Evolutionary conservation across 306 rosid genomes (phyloP).

Genomic region (Lathyrus aphaca): DNA sequence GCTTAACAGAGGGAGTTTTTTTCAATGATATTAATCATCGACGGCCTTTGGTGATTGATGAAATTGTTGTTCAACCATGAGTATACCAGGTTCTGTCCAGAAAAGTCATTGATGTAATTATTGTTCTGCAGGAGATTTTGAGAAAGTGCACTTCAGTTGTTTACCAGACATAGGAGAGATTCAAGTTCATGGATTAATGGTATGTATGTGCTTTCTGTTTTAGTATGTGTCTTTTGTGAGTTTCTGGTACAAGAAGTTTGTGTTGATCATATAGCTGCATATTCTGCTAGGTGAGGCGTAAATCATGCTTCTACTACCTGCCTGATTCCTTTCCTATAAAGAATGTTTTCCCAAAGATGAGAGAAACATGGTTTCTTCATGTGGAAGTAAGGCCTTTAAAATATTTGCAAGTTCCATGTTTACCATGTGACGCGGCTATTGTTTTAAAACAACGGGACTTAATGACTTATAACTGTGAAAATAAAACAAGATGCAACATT

Average conservation of each 20-base stretch:
- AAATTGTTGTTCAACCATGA: constrained; percentile 17
- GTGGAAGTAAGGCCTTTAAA: constrained; percentile 48
- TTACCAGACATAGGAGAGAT: constrained; percentile 69
- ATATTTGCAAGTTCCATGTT: constrained; percentile 29
- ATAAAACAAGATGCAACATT: constrained; percentile 34
- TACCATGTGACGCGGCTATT: constrained; percentile 25
- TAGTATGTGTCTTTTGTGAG: not conserved
- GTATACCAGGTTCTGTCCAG: constrained; percentile 11
- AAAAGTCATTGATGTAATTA: constrained; percentile 17
- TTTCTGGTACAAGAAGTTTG: constrained; percentile 22
- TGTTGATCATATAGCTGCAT: constrained; percentile 27
- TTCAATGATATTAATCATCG: too few relatives aligned
- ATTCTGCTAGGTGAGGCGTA: constrained; percentile 61
- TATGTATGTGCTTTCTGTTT: constrained; percentile 47
- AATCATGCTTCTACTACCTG: constrained; percentile 60
- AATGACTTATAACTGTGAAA: constrained; percentile 26
- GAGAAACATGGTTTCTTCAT: constrained; percentile 71
- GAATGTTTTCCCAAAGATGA: constrained; percentile 49
- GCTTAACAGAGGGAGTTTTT: too few relatives aligned
- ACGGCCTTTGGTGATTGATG: not conserved
- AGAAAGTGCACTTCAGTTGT: constrained; percentile 61
- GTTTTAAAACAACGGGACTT: constrained; percentile 35
- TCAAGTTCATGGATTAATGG: constrained; percentile 69
- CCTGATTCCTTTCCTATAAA: constrained; percentile 60
- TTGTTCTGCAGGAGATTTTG: constrained; percentile 64